Conservation (phyloP, 257 asterid species). For the Solanum tarijense region DNA sequence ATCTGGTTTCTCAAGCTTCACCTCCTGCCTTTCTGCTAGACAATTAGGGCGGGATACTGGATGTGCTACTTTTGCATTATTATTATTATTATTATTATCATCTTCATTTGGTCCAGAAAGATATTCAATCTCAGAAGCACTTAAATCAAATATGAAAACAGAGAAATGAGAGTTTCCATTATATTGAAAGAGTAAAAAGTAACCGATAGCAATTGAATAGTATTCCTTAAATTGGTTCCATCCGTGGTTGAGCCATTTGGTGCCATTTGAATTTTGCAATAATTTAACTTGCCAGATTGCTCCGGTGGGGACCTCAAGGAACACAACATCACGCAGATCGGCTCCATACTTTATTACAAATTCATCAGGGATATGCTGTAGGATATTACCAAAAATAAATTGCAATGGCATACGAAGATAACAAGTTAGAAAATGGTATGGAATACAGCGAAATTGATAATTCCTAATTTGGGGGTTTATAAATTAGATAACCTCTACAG, state of each 20-base stretch:
- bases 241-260: background rate
- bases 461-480: too few relatives aligned
- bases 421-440: too few relatives aligned
- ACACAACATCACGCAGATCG: background rate
- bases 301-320: background rate
- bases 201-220: background rate
- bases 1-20: background rate
- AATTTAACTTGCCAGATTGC: background rate
- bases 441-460: too few relatives aligned
- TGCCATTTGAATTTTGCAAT: background rate
- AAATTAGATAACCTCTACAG: too few relatives aligned
- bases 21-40: background rate
- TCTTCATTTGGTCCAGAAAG: background rate
- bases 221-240: conserved; percentile 1
- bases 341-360: background rate
- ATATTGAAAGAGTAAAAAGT: conserved; percentile 2
- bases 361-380: conserved; percentile 2
- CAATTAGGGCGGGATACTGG: background rate
- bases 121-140: conserved; percentile 2
- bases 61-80: background rate
- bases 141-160: conserved; percentile 5
- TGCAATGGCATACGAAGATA: too few relatives aligned
- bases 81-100: too few relatives aligned
- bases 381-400: too few relatives aligned
- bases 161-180: background rate